These are phyloP conservation scores for Fusarium globosum DNA, from an alignment of 2,329 filamentous ascomycete genomes.

Conservation along the genomic window DNA sequence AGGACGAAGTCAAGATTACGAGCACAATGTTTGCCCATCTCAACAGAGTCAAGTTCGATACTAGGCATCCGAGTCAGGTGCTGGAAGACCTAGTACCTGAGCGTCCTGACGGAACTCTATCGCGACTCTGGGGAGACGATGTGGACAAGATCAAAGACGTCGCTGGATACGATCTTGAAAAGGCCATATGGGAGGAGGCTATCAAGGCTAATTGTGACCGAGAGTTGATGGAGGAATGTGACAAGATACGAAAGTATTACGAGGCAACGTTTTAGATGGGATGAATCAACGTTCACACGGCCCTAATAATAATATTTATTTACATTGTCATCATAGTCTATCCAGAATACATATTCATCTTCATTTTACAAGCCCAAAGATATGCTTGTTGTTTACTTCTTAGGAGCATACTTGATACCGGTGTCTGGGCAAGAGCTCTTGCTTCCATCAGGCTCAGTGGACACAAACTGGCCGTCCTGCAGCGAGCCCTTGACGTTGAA, in stretches of 20 bases:
- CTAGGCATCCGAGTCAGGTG: slow-evolving; percentile 12
- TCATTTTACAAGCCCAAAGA: not conserved
- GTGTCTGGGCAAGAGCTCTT: slow-evolving; percentile 65
- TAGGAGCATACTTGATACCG: slow-evolving; percentile 47
- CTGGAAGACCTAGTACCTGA: slow-evolving; percentile 18
- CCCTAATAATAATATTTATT: not conserved
- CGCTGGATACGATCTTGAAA: slow-evolving; percentile 42
- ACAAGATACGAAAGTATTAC: slow-evolving; percentile 40
- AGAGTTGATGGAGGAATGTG: slow-evolving; percentile 35
- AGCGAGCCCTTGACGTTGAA: slow-evolving; percentile 70
- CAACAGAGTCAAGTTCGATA: slow-evolving; percentile 42
- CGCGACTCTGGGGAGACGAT: slow-evolving; percentile 36
- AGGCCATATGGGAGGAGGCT: slow-evolving; percentile 39
- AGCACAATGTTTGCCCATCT: slow-evolving; percentile 41
- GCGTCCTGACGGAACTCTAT: slow-evolving; percentile 7
- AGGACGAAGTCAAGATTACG: slow-evolving; percentile 10
- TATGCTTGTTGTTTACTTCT: slow-evolving; percentile 18
- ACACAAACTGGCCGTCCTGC: slow-evolving; percentile 69
- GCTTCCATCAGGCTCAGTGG: slow-evolving; percentile 65
- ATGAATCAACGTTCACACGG: not conserved
- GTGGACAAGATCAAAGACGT: slow-evolving; percentile 14
- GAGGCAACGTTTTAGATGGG: slow-evolving; percentile 29
- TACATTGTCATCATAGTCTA: not conserved
- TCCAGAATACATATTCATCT: not conserved
- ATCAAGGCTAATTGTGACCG: slow-evolving; percentile 36